Evolutionary conservation across 1,284 basidiomycete species (phyloP).

Genomic region (Malassezia globosa): DNA sequence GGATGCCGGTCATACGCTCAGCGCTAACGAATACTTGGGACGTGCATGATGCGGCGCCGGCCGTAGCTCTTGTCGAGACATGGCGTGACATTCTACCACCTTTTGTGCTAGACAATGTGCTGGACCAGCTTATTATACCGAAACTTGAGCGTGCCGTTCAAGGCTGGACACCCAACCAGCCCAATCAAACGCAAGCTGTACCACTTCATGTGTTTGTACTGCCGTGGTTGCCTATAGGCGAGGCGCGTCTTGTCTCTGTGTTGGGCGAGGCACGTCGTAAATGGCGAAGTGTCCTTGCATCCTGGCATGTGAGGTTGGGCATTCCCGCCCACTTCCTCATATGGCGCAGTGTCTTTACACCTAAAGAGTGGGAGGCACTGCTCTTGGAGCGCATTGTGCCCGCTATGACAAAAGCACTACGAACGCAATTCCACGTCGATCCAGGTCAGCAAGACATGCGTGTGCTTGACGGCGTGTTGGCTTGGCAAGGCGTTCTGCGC

Average conservation of each 20-base stretch:
- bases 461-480: constrained; percentile 65
- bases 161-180: constrained; percentile 54
- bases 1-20: constrained; percentile 85
- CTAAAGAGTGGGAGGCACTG: constrained; percentile 54
- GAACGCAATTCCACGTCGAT: constrained; percentile 74
- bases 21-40: constrained; percentile 72
- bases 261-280: constrained; percentile 75
- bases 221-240: constrained; percentile 83
- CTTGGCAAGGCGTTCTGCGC: constrained; percentile 66
- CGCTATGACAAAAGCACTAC: constrained; percentile 66
- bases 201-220: constrained; percentile 69
- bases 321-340: constrained; percentile 17
- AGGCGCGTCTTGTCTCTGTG: constrained; percentile 62
- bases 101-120: constrained; percentile 85
- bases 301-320: constrained; percentile 53
- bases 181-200: constrained; percentile 20
- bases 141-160: constrained; percentile 72
- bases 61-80: constrained; percentile 69
- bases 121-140: constrained; percentile 87
- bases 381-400: constrained; percentile 81
- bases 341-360: constrained; percentile 25
- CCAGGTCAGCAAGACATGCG: constrained; percentile 64
- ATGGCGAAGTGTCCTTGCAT: constrained; percentile 63
- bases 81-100: constrained; percentile 77
- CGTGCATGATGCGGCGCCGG: constrained; percentile 61